A percentile compares a stretch with the other conserved stretches of the same genome.
phyloP scores from a whole-genome alignment of 192 early-diverging fungal species.

The Dissophora ornata region DNA sequence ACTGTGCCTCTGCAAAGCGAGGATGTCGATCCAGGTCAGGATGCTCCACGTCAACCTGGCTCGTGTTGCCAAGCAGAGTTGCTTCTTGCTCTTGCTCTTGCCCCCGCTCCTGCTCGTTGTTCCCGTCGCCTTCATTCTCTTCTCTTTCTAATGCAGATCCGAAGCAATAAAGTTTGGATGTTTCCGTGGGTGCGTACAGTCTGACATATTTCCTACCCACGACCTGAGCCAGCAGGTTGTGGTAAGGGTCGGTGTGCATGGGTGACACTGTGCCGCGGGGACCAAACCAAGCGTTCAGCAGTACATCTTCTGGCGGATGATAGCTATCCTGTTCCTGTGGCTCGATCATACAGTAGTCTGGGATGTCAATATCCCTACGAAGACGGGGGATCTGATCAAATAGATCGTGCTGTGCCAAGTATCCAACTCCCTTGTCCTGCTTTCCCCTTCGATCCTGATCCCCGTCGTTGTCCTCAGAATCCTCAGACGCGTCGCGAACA shows the following conservation, averaged over 20 bases:
- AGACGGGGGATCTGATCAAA: constrained; percentile 81
- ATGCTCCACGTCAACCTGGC: constrained; percentile 77
- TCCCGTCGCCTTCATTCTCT: not conserved
- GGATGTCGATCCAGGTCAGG: constrained; percentile 70
- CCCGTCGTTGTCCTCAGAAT: not conserved
- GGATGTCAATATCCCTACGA: constrained; percentile 73
- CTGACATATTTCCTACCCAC: constrained; percentile 84
- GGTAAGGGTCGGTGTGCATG: constrained; percentile 82
- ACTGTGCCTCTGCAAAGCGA: constrained; percentile 63
- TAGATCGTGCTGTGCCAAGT: constrained; percentile 91
- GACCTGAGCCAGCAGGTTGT: constrained; percentile 89
- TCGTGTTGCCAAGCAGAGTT: constrained; percentile 76
- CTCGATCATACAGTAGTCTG: constrained; percentile 81
- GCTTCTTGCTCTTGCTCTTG: constrained; percentile 9
- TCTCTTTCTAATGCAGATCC: constrained; percentile 15
- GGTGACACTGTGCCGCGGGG: constrained; percentile 85
- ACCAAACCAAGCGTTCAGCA: constrained; percentile 85
- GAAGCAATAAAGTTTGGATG: constrained; percentile 72
- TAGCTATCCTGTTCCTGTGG: constrained; percentile 42
- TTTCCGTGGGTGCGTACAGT: constrained; percentile 74
- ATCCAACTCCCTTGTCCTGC: constrained; percentile 51
- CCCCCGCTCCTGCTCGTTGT: not conserved
- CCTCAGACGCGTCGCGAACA: not conserved
- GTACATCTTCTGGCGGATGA: constrained; percentile 56
- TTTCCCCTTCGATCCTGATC: not conserved